These are phyloP conservation scores for Pezicula rhizophila DNA, from an alignment of 2,329 filamentous ascomycete species.

Conservation along the genomic window DNA sequence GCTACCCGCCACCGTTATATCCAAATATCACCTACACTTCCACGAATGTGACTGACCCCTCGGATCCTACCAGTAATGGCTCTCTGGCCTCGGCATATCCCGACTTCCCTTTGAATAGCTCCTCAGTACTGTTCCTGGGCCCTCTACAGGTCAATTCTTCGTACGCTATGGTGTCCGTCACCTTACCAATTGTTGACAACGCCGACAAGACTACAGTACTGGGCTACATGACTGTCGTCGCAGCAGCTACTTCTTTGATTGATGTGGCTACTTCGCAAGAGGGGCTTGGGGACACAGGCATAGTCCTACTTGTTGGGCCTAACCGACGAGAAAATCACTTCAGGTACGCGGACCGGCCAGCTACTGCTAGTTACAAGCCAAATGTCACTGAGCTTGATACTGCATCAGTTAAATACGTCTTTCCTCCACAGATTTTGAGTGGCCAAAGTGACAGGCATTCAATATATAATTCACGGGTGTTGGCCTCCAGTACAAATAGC, in stretches of 20 bases:
- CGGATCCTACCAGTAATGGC: constrained; percentile 18
- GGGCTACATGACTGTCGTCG: constrained; percentile 79
- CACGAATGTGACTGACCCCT: constrained; percentile 11
- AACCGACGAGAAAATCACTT: constrained; percentile 61
- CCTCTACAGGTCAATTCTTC: constrained; percentile 67
- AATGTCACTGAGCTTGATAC: constrained; percentile 33
- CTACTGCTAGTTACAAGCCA: constrained; percentile 40
- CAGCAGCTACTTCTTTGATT: constrained; percentile 60
- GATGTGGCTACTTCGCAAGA: constrained; percentile 57
- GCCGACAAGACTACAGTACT: constrained; percentile 56
- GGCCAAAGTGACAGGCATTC: constrained; percentile 43
- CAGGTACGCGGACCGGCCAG: constrained; percentile 35
- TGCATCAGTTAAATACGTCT: constrained; percentile 50
- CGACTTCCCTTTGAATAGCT: constrained; percentile 33
- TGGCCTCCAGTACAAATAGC: constrained; percentile 30
- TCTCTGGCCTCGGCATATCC: constrained; percentile 21
- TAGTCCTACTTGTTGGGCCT: constrained; percentile 67
- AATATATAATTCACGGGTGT: constrained; percentile 22
- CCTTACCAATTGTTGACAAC: constrained; percentile 70
- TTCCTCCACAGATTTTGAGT: constrained; percentile 43
- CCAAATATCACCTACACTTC: constrained; percentile 66
- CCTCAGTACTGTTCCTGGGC: constrained; percentile 66
- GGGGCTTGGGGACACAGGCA: constrained; percentile 64
- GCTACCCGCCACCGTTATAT: constrained; percentile 68
- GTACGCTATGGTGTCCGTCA: constrained; percentile 74